Base-by-base conservation (phyloP, 73 alveolate genomes). In the Uronychia binucleata region DNA sequence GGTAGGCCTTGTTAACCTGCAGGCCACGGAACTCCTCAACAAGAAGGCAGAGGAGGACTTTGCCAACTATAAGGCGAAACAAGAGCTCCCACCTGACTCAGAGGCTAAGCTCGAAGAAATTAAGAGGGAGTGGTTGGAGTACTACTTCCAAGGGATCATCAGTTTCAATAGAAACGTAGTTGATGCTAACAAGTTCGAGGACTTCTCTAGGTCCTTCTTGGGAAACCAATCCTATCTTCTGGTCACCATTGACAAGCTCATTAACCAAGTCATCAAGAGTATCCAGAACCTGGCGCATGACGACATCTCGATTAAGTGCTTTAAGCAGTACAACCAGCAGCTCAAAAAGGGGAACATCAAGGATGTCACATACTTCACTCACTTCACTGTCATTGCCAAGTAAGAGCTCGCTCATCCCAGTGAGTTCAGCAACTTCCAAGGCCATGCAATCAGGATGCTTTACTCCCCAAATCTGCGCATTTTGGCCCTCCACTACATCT, bases 191-290 rank as follows among this genome's bases (percentile, higher is more conserved):
- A 83, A 78, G 59, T 89, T 60, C 35, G 95, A 89, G 80, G 95
- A 89, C 75, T 76, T 76, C 59, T 81, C 90, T 11, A 83, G 95
- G 58, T 57, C 82, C 19, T 19, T 89, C 34, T 79, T 83, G 0
- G 95, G 95, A 33, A 78, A 75, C 79, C 83, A 79, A 31, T 90
- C 95, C 74, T 89, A 78, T 34, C 67, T 89, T 5, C 78, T 89
- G 0, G 82, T 89, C 67, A 76, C 91, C 29, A 67, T 89, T 75
- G 95, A 89, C 33, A 89, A 89, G 83, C 77, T 86, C 1, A 77
- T 89, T 1, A 75, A 25, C 29, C 28, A 33, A 26, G 88, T 82
- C 26, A 30, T 74, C 58, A 75, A 74, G 58, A n/a, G 77, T 33
- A 57, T 79, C 19, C 58, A 26, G 57, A 33, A 34, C 58, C 31